Conservation (phyloP, 768 basidiomycete species). For the Lactarius hatsudake region DNA sequence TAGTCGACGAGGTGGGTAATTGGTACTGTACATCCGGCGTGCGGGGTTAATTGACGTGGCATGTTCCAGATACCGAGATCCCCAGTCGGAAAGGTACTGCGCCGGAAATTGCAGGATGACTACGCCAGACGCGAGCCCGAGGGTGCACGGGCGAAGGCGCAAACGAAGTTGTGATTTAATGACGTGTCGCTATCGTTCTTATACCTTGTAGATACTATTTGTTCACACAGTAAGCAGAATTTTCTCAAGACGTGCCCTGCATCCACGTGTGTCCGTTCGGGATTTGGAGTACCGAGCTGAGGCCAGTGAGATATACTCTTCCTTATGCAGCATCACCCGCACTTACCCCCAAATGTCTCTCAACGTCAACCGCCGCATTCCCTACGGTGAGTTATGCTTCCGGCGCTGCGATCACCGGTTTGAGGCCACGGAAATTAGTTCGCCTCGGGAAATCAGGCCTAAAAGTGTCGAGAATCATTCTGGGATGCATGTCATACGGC, state of each 20-base stretch:
- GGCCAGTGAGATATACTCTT: not conserved
- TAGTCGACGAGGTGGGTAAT: slow-evolving; percentile 53
- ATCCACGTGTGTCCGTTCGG: not conserved
- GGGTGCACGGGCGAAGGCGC: not conserved
- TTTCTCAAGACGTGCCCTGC: not conserved
- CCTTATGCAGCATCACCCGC: not conserved
- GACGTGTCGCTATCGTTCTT: not conserved
- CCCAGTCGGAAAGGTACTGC: slow-evolving; percentile 69
- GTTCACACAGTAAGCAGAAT: not conserved
- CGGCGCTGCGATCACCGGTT: not conserved
- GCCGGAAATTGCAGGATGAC: slow-evolving; percentile 56
- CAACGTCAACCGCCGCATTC: slow-evolving; percentile 12
- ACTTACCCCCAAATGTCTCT: slow-evolving; percentile 5
- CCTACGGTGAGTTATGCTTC: slow-evolving; percentile 11
- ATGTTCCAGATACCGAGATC: slow-evolving; percentile 62
- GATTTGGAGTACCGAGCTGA: not conserved
- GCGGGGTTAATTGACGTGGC: not conserved
- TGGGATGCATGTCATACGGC: slow-evolving; percentile 39
- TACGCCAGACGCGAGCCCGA: not conserved
- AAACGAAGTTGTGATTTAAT: slow-evolving; percentile 3
- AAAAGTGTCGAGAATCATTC: slow-evolving; percentile 35
- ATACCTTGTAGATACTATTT: not conserved
- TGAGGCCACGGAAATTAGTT: slow-evolving; percentile 15
- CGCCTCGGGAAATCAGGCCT: slow-evolving; percentile 34
- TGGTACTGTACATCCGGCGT: not conserved